Evolutionary conservation across 2,329 filamentous ascomycete genomes (phyloP).

Genomic region (Diaporthe velutina): DNA sequence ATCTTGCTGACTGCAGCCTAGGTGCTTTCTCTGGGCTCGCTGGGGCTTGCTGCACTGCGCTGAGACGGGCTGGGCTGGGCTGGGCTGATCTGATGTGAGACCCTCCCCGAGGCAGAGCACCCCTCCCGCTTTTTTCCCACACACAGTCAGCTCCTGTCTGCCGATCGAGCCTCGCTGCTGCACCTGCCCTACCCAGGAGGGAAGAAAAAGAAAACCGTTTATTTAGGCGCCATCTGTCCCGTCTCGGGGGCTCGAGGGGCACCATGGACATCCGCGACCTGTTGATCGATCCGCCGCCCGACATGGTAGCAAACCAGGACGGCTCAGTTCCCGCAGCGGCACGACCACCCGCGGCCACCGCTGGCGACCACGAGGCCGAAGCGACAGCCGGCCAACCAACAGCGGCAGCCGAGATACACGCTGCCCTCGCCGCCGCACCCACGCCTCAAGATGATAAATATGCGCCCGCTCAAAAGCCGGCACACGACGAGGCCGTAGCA

Average conservation of each 20-base stretch:
- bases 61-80: neutral
- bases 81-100: conserved; percentile 23
- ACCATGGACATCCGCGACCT: conserved; percentile 25
- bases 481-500: neutral
- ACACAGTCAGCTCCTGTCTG: conserved; percentile 2
- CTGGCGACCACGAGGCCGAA: neutral
- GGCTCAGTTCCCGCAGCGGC: conserved; percentile 4
- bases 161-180: neutral
- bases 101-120: neutral
- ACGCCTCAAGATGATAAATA: neutral
- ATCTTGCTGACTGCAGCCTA: conserved; percentile 29
- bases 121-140: conserved; percentile 13
- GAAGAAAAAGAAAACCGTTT: neutral
- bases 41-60: neutral
- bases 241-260: conserved; percentile 11
- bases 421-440: neutral
- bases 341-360: neutral
- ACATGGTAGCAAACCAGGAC: conserved; percentile 26
- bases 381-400: conserved; percentile 12
- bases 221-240: conserved; percentile 22
- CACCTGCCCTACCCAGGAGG: neutral
- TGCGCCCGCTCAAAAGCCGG: neutral
- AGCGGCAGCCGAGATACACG: conserved; percentile 7
- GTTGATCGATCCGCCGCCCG: conserved; percentile 29
- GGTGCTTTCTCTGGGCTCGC: conserved; percentile 7